Percentiles rank a stretch among this genome's conserved stretches.
These are phyloP conservation scores for Phytopythium mirpurense DNA, from an alignment of 352 stramenopile genomes.

Conservation along the genomic window DNA sequence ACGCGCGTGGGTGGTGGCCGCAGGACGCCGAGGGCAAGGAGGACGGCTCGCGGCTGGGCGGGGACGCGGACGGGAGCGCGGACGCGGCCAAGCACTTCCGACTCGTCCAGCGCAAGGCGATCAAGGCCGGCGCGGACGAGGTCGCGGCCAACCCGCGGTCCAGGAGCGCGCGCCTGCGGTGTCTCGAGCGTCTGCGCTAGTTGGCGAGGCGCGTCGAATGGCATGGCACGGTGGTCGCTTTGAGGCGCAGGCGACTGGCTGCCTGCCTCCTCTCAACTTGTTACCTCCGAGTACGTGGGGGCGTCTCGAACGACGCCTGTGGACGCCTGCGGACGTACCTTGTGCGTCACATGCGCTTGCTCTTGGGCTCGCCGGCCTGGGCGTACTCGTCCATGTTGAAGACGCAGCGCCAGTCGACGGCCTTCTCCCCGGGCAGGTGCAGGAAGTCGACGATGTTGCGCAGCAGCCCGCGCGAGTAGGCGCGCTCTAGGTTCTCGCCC, in stretches of 20 bases:
- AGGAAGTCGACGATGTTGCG: slow-evolving; percentile 65
- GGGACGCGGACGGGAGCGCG: slow-evolving; percentile 26
- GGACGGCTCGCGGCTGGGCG: slow-evolving; percentile 8
- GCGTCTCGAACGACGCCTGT: background rate
- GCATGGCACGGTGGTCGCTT: too few species aligned
- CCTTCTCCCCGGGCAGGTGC: slow-evolving; percentile 19
- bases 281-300: too few species aligned
- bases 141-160: slow-evolving; percentile 58
- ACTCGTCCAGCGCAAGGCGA: slow-evolving; percentile 57
- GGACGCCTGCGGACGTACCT: background rate
- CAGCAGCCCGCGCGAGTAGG: slow-evolving; percentile 53
- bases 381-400: slow-evolving; percentile 53
- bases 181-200: slow-evolving; percentile 49
- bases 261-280: too few species aligned
- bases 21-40: slow-evolving; percentile 34
- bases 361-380: background rate
- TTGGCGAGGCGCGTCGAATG: background rate
- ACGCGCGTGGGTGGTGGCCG: background rate
- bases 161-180: slow-evolving; percentile 67
- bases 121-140: slow-evolving; percentile 62
- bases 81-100: slow-evolving; percentile 44
- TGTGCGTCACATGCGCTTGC: slow-evolving; percentile 3
- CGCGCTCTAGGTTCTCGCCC: slow-evolving; percentile 40
- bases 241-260: too few species aligned
- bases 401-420: slow-evolving; percentile 52